Percentiles rank a stretch among this genome's conserved stretches.
Conservation (phyloP, 1,284 basidiomycete species). For the Trichosporon sp. region DNA sequence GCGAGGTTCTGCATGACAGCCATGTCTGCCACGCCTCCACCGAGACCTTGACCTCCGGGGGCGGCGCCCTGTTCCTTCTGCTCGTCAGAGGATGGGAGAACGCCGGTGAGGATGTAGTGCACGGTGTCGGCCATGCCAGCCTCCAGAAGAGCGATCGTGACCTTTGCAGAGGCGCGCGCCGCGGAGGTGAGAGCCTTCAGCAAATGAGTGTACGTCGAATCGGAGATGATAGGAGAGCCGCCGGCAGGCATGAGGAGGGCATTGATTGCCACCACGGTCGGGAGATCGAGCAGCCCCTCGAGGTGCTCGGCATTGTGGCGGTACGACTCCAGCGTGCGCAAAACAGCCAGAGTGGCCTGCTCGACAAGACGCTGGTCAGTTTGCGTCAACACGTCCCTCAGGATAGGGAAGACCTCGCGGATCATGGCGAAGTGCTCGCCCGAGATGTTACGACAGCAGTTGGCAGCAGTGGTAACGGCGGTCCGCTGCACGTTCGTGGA, state of each 20-base stretch:
- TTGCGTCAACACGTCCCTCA: slow-evolving; percentile 81
- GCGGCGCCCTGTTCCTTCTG: slow-evolving; percentile 62
- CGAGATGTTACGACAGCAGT: slow-evolving; percentile 86
- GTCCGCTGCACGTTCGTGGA: slow-evolving; percentile 93
- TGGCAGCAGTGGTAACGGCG: slow-evolving; percentile 89
- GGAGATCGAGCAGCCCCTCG: slow-evolving; percentile 72
- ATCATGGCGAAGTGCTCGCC: slow-evolving; percentile 81
- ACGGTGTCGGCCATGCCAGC: slow-evolving; percentile 83
- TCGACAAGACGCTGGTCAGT: slow-evolving; percentile 91
- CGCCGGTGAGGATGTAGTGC: slow-evolving; percentile 88
- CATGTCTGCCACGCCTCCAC: slow-evolving; percentile 85
- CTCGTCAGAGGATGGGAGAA: slow-evolving; percentile 62
- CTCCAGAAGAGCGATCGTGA: slow-evolving; percentile 75
- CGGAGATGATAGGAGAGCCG: slow-evolving; percentile 72
- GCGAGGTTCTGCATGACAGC: slow-evolving; percentile 95
- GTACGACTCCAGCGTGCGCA: slow-evolving; percentile 85
- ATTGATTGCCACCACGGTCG: slow-evolving; percentile 78
- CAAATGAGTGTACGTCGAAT: slow-evolving; percentile 81
- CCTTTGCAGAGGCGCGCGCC: slow-evolving; percentile 76
- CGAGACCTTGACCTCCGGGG: slow-evolving; percentile 59
- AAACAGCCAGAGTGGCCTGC: slow-evolving; percentile 85
- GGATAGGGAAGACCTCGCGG: slow-evolving; percentile 80
- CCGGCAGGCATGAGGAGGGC: slow-evolving; percentile 77
- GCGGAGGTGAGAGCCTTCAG: slow-evolving; percentile 78
- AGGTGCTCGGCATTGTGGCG: slow-evolving; percentile 75